Evolutionary conservation across 2,329 filamentous ascomycete species (phyloP).

Genomic region (Ceratocystis albifundus): DNA sequence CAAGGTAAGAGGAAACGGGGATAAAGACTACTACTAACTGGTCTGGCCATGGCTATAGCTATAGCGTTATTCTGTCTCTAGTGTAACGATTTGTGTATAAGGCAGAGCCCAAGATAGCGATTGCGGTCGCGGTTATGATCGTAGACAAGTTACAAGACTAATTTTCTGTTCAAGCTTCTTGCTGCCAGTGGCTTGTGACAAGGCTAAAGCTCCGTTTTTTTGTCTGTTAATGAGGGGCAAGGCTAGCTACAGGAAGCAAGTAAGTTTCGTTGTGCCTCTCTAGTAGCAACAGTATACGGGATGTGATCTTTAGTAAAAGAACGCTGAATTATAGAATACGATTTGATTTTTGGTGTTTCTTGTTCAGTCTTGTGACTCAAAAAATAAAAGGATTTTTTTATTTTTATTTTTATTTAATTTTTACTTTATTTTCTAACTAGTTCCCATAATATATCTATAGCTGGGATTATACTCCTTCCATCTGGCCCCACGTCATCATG

Average conservation of each 20-base stretch:
- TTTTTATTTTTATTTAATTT: not conserved
- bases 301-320: not conserved
- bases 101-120: not conserved
- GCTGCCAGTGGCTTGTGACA: too few relatives aligned
- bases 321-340: not conserved
- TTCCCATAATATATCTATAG: not conserved
- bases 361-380: not conserved
- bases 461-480: not conserved
- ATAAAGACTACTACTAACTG: constrained; percentile 26
- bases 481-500: not conserved
- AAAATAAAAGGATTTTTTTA: not conserved
- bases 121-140: not conserved
- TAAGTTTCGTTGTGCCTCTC: not conserved
- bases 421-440: not conserved
- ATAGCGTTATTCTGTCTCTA: not conserved
- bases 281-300: not conserved
- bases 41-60: constrained; percentile 27
- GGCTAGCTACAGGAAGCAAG: not conserved
- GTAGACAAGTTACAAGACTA: not conserved
- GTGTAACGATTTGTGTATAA: not conserved
- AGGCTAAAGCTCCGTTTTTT: too few relatives aligned
- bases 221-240: not conserved
- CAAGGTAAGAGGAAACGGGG: not conserved
- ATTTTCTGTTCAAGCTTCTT: too few relatives aligned
- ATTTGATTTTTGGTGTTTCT: not conserved